Evolutionary conservation across 1,284 basidiomycete genomes (phyloP), one percentile per base, ranked within the genome.

Genomic region (Puccinia coronata): DNA sequence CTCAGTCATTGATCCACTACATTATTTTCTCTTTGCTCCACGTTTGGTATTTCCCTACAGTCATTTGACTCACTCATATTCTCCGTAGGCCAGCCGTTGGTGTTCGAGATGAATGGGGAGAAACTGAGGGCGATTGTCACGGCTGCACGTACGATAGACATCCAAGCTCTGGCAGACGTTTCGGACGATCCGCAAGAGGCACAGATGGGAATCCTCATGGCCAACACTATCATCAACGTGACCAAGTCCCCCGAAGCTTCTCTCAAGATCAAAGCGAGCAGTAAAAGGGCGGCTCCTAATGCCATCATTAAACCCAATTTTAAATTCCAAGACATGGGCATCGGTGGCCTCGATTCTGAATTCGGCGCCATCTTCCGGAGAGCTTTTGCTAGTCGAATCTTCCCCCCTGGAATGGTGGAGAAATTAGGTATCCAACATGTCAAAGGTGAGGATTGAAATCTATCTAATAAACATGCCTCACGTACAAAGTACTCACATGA

Each of bases 311-410:
- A 95, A 0, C 95, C 97, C 2, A 98, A 98, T 88, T 99, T 99
- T 91, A 98, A 97, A 87, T 99, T 99, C 84, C 94, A 98, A 86
- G 97, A 99, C 87, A 99, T 99, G 96, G 97, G 97, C 36, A 98
- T 99, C 85, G 97, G 97, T 86, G 97, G 97, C 86, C 89, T 99
- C 57, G 97, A 99, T 87, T 89, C 90, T 11, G 97, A 99, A 86
- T 99, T 99, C 86, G 91, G 91, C 81, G 92, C 94, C 80, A 99
- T 99, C 86, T 99, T 99, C 89, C 93, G 97, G 86, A 93, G 97
- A 86, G 97, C 97, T 0, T 99, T 99, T 86, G 96, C 97, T 0
- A 95, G 93, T 82, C 94, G 97, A 81, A 96, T 99, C 65, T 99
- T 99, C 87, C 97, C 97, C 34, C 96, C 95, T 0, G 94, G 91